Percentiles rank a stretch among this genome's conserved stretches.
Evolutionary conservation across 148 eudicot species (phyloP).

Genomic region (Camellia japonica): DNA sequence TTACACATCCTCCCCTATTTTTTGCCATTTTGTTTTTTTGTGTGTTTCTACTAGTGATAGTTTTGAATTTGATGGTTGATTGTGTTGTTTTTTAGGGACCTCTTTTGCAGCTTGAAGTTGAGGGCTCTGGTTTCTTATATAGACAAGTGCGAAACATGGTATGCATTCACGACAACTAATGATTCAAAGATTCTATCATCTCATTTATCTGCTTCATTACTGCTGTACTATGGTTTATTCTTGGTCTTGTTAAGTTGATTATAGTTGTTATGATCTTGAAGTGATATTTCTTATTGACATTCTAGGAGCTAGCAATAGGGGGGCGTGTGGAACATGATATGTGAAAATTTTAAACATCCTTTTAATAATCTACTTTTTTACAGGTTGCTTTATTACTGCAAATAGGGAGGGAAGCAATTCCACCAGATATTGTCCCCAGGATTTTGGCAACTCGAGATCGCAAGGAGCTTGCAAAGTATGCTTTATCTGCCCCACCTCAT

Average conservation of each 20-base stretch:
- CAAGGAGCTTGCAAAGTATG: slow-evolving; percentile 63
- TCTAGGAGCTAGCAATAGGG: neutral
- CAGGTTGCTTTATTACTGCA: slow-evolving; percentile 89
- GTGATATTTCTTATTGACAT: neutral
- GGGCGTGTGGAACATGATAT: neutral
- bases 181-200: neutral
- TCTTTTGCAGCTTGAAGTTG: slow-evolving; percentile 83
- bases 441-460: slow-evolving; percentile 67
- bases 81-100: slow-evolving; percentile 58
- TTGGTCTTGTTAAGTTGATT: neutral
- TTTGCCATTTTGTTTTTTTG: neutral
- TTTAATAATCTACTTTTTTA: slow-evolving; percentile 2
- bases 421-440: slow-evolving; percentile 64
- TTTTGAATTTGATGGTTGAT: slow-evolving; percentile 3
- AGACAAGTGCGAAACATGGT: slow-evolving; percentile 99
- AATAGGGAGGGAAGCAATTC: slow-evolving; percentile 81
- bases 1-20: neutral
- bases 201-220: neutral
- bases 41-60: neutral
- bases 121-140: slow-evolving; percentile 94
- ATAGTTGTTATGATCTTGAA: neutral
- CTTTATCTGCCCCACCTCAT: slow-evolving; percentile 70
- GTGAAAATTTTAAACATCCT: neutral
- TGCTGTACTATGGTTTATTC: neutral
- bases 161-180: neutral